Percentiles rank a stretch among this genome's conserved stretches.
These are phyloP conservation scores for Candida labiduridarum DNA, from an alignment of 1,139 yeast genomes.

Conservation along the genomic window DNA sequence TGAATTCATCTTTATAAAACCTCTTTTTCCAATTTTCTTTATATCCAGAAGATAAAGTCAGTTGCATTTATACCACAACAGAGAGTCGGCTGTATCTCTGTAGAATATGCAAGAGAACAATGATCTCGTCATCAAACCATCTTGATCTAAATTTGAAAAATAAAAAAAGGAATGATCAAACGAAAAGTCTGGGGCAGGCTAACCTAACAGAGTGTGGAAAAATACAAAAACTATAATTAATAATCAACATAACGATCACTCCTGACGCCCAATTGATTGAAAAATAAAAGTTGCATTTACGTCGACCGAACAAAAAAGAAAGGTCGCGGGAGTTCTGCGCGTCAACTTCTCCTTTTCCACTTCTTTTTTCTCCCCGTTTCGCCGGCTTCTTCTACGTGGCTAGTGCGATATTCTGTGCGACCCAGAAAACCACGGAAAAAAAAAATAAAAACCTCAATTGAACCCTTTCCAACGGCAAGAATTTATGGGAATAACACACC, in stretches of 20 bases:
- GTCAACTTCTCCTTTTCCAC: too few species aligned
- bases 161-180: neutral
- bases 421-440: too few species aligned
- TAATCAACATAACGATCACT: neutral
- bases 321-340: neutral
- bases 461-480: too few species aligned
- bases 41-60: neutral
- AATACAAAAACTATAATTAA: neutral
- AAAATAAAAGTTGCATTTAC: neutral
- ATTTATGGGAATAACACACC: too few species aligned
- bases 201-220: neutral
- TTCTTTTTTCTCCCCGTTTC: too few species aligned
- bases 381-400: too few species aligned
- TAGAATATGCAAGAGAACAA: neutral
- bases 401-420: too few species aligned
- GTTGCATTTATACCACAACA: neutral
- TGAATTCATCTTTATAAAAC: neutral
- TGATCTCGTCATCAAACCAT: neutral
- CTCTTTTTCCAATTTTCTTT: neutral
- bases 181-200: neutral
- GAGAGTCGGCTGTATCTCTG: neutral
- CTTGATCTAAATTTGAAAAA: neutral
- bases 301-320: neutral
- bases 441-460: too few species aligned
- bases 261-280: neutral